Base-by-base conservation (phyloP, 2,329 filamentous ascomycete genomes). In the Ceratocystis variospora region DNA sequence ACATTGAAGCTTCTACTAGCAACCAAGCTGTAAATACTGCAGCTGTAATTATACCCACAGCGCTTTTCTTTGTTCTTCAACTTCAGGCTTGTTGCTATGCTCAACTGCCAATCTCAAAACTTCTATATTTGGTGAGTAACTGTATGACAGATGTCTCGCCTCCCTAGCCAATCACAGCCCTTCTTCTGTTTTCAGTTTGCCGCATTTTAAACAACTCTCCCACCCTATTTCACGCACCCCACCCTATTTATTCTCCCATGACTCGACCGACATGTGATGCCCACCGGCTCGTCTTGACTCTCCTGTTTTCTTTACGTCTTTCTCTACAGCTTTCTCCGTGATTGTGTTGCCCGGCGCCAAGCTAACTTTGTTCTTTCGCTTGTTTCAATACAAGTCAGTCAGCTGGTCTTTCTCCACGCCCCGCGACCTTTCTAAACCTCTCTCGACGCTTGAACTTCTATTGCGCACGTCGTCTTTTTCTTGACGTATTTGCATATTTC, bases 111-210 rank as follows among this genome's bases (percentile, higher is more conserved):
- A 53, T 25, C 19, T 22, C 48, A 53, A 22, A 28, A 28, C 48
- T 41, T 41, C 37, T 53, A 53, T 61, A 67, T 61, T 61, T 63
- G 50, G 67, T 61, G 62, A 65, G 57, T 59, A 59, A 57, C 63
- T 31, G 31, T 53, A 44, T 53, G 53, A 62, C 45, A 50, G 44
- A 44, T 48, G 57, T 45, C 17, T 61, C 44, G 28, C 31, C 22
- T 62, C n/a, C 46, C 12, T 44, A 31, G 33, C 33, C 62, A 63
- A 37, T 46, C 44, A 57, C 22, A 22, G 61, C 63, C 12, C n/a
- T 33, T 37, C 63, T 12, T 28, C 28, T 61, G 63, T 63, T 64
- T 57, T 44, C 48, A 10, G 53, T 22, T 25, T 59, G 28, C 28
- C 37, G 55, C 55, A 37, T 31, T 31, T 37, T 37, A 59, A 53